phyloP scores from a whole-genome alignment of 2,329 filamentous ascomycete genomes.

The Aschersonia sp. region DNA sequence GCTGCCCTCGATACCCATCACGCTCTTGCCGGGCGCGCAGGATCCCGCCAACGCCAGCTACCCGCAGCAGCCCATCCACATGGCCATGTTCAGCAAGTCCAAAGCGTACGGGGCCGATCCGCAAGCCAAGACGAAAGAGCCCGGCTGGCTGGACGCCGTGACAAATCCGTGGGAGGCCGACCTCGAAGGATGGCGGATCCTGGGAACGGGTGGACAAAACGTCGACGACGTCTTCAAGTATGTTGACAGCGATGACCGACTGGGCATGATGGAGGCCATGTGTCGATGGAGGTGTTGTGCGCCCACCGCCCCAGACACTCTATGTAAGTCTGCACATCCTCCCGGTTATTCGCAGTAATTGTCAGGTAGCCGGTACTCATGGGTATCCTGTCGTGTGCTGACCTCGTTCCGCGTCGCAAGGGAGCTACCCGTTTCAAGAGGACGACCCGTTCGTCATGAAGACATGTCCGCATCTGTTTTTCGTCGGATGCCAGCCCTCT shows the following conservation, averaged over 20 bases:
- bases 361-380: too few relatives aligned
- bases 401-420: constrained; percentile 23
- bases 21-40: constrained; percentile 66
- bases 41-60: constrained; percentile 85
- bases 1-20: constrained; percentile 76
- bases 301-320: constrained; percentile 86
- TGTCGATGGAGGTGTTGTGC: constrained; percentile 83
- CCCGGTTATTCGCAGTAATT: too few relatives aligned
- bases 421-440: constrained; percentile 93
- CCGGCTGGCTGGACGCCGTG: constrained; percentile 71
- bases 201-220: constrained; percentile 83
- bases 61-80: constrained; percentile 85
- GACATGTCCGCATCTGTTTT: constrained; percentile 78
- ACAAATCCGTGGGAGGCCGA: constrained; percentile 93
- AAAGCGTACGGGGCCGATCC: constrained; percentile 49
- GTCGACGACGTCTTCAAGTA: constrained; percentile 92
- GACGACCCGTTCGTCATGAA: constrained; percentile 82
- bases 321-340: constrained; percentile 51
- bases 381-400: too few relatives aligned
- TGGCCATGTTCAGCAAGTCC: constrained; percentile 73
- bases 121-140: constrained; percentile 17
- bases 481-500: constrained; percentile 70
- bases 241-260: constrained; percentile 57
- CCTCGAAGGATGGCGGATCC: constrained; percentile 74
- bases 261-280: constrained; percentile 90